These are phyloP conservation scores for Clarireedia monteithiana DNA, from an alignment of 2,329 filamentous ascomycete genomes.

Conservation along the genomic window DNA sequence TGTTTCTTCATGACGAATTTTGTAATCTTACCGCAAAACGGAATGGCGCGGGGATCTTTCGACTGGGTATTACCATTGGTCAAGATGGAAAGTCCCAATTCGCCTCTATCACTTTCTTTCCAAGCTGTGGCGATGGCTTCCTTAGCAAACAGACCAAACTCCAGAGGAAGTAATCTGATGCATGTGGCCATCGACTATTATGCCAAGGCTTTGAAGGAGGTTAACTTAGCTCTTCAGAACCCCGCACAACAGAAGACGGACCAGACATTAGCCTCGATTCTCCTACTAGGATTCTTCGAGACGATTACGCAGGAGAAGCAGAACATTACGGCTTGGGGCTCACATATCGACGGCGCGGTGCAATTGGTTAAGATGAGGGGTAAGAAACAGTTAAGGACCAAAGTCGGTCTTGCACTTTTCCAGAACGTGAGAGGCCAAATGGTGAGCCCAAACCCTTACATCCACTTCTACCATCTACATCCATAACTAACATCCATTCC, in stretches of 20 bases:
- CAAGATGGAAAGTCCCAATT: constrained; percentile 35
- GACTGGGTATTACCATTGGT: constrained; percentile 52
- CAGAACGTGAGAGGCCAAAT: constrained; percentile 53
- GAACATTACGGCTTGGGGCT: constrained; percentile 51
- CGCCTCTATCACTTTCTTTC: constrained; percentile 49
- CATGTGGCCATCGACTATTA: constrained; percentile 43
- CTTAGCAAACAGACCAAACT: constrained; percentile 42
- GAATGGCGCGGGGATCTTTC: constrained; percentile 46
- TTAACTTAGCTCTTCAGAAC: constrained; percentile 45
- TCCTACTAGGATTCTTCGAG: constrained; percentile 54
- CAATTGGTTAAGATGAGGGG: constrained; percentile 51
- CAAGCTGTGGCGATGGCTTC: constrained; percentile 52
- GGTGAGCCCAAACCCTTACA: constrained; percentile 32
- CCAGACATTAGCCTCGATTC: constrained; percentile 49
- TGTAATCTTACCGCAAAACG: constrained; percentile 44
- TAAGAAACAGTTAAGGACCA: constrained; percentile 45
- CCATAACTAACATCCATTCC: background rate
- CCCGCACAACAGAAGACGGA: constrained; percentile 44
- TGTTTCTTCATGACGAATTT: constrained; percentile 57
- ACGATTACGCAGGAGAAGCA: constrained; percentile 43
- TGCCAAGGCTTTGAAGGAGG: constrained; percentile 44
- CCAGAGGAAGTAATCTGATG: constrained; percentile 29
- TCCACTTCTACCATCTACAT: background rate
- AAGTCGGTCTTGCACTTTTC: constrained; percentile 47
- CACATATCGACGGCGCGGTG: constrained; percentile 57